phyloP scores from a whole-genome alignment of 768 basidiomycete species.

The Mycena capillaripes region DNA sequence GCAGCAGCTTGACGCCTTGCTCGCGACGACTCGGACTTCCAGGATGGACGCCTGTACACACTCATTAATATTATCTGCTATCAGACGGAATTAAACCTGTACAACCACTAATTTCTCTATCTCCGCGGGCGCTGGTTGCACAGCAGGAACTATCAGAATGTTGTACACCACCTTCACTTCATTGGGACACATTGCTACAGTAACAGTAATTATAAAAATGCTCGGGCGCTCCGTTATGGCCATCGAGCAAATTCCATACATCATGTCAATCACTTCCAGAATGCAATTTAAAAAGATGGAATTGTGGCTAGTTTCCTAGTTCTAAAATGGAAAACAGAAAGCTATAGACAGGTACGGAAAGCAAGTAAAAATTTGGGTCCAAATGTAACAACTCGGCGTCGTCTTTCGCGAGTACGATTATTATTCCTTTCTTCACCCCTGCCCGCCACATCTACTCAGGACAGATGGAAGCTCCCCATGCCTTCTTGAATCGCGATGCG shows the following conservation, averaged over 20 bases:
- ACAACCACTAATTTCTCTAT: not conserved
- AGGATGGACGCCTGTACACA: not conserved
- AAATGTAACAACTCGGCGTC: conserved; percentile 19
- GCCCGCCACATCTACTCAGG: conserved; percentile 59
- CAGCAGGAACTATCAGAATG: not conserved
- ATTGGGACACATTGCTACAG: not conserved
- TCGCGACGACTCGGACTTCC: no score
- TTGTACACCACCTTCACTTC: not conserved
- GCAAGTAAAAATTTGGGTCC: conserved; percentile 16
- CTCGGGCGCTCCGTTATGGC: no score
- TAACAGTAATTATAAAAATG: not conserved
- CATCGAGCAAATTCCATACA: no score
- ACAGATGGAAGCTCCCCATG: conserved; percentile 97
- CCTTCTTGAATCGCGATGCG: conserved; percentile 92
- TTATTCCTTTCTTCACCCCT: not conserved
- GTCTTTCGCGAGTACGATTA: not conserved
- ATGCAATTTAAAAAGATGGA: not conserved
- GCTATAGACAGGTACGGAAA: conserved; percentile 7
- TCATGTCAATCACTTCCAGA: not conserved
- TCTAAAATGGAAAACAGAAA: conserved; percentile 24
- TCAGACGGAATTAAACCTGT: no score
- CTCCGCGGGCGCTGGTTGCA: not conserved
- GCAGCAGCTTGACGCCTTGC: no score
- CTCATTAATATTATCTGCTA: not conserved
- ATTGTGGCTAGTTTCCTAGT: conserved; percentile 19